Evolutionary conservation across 2,329 filamentous ascomycete genomes (phyloP), one percentile per base, ranked within the genome.

Genomic region (Huntiella abstrusa): DNA sequence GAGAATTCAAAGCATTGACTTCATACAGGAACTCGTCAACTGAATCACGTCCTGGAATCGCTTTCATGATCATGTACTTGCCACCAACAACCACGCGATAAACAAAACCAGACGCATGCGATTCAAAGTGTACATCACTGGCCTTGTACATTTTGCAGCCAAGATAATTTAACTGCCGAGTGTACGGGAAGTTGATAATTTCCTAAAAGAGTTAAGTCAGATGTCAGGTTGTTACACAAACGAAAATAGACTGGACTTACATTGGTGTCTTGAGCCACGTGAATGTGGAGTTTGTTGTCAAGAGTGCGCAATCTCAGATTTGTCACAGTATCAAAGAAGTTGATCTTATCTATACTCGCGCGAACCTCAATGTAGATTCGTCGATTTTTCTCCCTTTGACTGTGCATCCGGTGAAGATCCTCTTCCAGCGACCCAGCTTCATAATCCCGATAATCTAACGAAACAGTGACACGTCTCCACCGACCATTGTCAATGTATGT

Each of bases 11-110:
- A 3, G 88, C 88, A 59, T 96, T 95, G 59, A 95, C 83, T 62
- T 98, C 91, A 60, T 98, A 98, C 2, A 96, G 67, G 56, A 98
- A 98, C 59, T 96, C 91, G 52, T 96, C 88, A 15, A 96, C 80
- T 0, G 84, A 91, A 55, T 96, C 88, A 2, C 87, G 88, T 1
- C 88, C 87, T 1, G 91, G 91, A 12, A 98, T 96, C 58, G 98
- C 91, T 60, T 98, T 98, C 62, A 96, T 96, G 62, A 98, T 94
- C 55, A 86, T 80, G 1, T 75, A 65, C 48, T 70, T 65, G 7
- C 73, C 77, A 49, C 73, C 67, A 33, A 86, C 73, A 11, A 66
- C 71, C 48, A 98, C 85, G 59, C 92, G 93, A 69, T 96, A 98
- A 13, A 96, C 91, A 58, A 96, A 98, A 1, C 91, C 91, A 16